These are phyloP conservation scores for Diplotaxis tenuifolia DNA, from an alignment of 345 rosid genomes.

Conservation along the genomic window DNA sequence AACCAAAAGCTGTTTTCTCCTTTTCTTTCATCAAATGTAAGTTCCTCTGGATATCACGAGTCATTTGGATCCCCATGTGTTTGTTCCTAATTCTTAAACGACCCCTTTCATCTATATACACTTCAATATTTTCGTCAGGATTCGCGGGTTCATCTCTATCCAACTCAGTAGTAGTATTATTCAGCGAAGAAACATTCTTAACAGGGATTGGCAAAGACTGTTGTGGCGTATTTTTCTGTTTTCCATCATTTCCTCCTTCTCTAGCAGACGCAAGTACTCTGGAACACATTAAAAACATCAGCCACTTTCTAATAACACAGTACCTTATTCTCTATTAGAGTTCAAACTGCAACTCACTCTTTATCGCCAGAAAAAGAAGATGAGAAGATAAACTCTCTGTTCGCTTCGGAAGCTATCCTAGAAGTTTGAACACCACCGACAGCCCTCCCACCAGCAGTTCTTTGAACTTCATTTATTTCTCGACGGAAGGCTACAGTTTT, in stretches of 20 bases:
- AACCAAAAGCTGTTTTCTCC: conserved; percentile 39
- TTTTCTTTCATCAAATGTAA: conserved; percentile 86
- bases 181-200: conserved; percentile 29
- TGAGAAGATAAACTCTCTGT: conserved; percentile 89
- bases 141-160: conserved; percentile 39
- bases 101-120: conserved; percentile 84
- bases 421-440: conserved; percentile 87
- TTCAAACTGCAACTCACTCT: conserved; percentile 53
- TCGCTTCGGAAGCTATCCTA: conserved; percentile 92
- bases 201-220: conserved; percentile 40
- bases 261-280: conserved; percentile 64
- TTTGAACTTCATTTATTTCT: conserved; percentile 91
- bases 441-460: conserved; percentile 78
- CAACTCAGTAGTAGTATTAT: conserved; percentile 38
- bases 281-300: conserved; percentile 26
- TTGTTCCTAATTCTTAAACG: conserved; percentile 61
- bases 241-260: conserved; percentile 45
- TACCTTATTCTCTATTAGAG: conserved; percentile 1
- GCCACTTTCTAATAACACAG: not conserved
- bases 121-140: conserved; percentile 66
- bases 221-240: conserved; percentile 34
- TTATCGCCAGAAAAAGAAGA: conserved; percentile 87
- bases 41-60: conserved; percentile 94
- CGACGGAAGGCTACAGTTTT: conserved; percentile 95
- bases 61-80: conserved; percentile 96